These are phyloP conservation scores for Amesomyces nigricolor DNA, from an alignment of 2,329 filamentous ascomycete genomes.

Conservation along the genomic window DNA sequence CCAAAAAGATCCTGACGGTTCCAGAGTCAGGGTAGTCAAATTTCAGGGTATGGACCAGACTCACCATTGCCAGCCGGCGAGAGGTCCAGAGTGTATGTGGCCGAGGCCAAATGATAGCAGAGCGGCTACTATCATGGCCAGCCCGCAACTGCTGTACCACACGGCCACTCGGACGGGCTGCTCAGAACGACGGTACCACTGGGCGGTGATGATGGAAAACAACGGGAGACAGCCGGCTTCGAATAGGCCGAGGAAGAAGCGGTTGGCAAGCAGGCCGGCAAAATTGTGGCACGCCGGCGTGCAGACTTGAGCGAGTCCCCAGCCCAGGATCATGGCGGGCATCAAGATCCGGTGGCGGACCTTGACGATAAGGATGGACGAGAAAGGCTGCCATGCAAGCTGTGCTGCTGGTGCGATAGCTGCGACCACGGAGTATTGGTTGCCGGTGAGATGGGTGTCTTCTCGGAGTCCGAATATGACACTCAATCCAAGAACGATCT, in stretches of 20 bases:
- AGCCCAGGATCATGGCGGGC: slow-evolving; percentile 43
- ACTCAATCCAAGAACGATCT: slow-evolving; percentile 51
- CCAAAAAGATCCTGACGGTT: slow-evolving; percentile 47
- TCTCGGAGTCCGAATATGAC: slow-evolving; percentile 49
- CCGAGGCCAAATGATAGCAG: slow-evolving; percentile 52
- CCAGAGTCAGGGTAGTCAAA: neutral
- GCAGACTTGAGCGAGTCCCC: slow-evolving; percentile 39
- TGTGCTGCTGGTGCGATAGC: slow-evolving; percentile 56
- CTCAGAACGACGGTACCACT: slow-evolving; percentile 47
- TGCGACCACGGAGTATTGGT: slow-evolving; percentile 52
- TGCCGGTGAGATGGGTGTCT: slow-evolving; percentile 46
- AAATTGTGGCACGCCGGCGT: slow-evolving; percentile 30
- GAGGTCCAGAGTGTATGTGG: slow-evolving; percentile 38
- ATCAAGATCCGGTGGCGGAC: slow-evolving; percentile 55
- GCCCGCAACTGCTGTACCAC: slow-evolving; percentile 61
- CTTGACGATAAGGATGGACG: slow-evolving; percentile 54
- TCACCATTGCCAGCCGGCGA: slow-evolving; percentile 38
- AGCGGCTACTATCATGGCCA: slow-evolving; percentile 52
- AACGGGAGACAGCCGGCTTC: slow-evolving; percentile 39
- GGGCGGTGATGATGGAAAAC: slow-evolving; percentile 42
- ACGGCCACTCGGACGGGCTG: slow-evolving; percentile 57
- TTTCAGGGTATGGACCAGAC: no score
- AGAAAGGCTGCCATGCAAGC: slow-evolving; percentile 56
- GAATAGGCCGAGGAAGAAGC: slow-evolving; percentile 34
- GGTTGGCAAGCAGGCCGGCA: slow-evolving; percentile 25